Base-by-base conservation (phyloP, 2,329 filamentous ascomycete genomes). In the Fonsecaea pugnacius region DNA sequence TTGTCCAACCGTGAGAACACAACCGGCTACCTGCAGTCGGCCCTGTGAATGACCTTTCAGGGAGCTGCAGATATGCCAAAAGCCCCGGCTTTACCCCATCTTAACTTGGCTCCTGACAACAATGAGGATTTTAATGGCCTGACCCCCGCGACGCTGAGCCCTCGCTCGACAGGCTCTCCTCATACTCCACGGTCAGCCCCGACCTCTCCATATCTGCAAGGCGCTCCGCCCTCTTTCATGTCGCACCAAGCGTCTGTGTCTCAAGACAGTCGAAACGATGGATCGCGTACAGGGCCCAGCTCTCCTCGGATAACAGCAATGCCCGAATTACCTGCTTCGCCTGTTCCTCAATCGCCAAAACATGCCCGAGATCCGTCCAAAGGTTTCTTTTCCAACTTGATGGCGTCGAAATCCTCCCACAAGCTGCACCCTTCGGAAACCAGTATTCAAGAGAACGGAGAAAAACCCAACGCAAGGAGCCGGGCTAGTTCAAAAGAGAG, bases 341-440 rank as follows among this genome's bases (percentile, higher is more conserved):
- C 78, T 32, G 62, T 60, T 16, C 60, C 67, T 35, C 75, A 66
- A 73, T 78, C 52, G 69, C 75, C 69, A 14, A 79, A 78, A 64
- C 79, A 81, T 65, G 72, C 70, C 14, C 77, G 79, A 61, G 79
- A 82, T 65, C 70, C 75, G 3, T 82, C 79, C 2, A 78, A 76
- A 55, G 80, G 78, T 2, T 80, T 82, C 61, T 81, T 82, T 64
- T 77, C 78, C 12, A 80, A 76, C 62, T 72, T 82, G 50, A 81
- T 80, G 71, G 79, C 79, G 5, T 78, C 78, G 3, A 79, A 79
- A 67, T 77, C 78, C 12, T 78, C 78, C 1, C 78, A 81, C 57
- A 74, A 73, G 62, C 66, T 78, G 36, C 77, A 79, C 38, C 70
- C 72, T 36, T 79, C 78, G 21, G 79, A 81, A 62, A 71, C 74